phyloP scores from a whole-genome alignment of 176 grass and related monocot genomes.

The Carex cristatella region DNA sequence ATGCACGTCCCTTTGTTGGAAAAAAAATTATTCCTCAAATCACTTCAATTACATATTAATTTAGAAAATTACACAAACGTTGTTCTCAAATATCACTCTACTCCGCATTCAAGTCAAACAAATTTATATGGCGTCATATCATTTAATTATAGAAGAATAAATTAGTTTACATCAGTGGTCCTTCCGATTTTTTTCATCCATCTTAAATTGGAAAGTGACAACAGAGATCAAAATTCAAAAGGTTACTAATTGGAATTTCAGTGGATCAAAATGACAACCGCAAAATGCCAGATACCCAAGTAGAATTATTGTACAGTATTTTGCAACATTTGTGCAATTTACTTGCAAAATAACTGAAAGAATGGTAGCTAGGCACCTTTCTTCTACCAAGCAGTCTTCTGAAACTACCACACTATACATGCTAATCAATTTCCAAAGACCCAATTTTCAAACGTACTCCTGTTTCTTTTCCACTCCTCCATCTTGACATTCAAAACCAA shows the following conservation, averaged over 20 bases:
- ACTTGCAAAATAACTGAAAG: neutral
- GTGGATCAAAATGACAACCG: neutral
- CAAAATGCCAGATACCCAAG: neutral
- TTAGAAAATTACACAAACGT: no score
- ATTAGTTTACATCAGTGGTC: neutral
- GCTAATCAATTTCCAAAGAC: neutral
- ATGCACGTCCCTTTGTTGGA: no score
- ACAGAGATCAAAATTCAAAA: neutral
- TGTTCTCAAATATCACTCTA: no score
- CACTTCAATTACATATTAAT: no score
- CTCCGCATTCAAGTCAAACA: no score
- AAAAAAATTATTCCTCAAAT: no score
- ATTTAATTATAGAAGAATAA: neutral
- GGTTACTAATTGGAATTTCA: neutral
- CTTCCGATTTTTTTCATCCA: neutral
- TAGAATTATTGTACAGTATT: neutral
- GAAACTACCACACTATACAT: constrained; percentile 4
- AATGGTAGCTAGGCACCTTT: constrained; percentile 22
- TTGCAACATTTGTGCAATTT: neutral
- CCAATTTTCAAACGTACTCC: neutral
- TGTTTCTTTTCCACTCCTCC: neutral
- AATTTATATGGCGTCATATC: no score
- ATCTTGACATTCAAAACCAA: neutral
- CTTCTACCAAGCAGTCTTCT: constrained; percentile 23
- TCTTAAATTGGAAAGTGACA: neutral